Percentiles rank a stretch among this genome's conserved stretches.
phyloP scores from a whole-genome alignment of 139 green algal genomes.

The Tetraselmis chui region DNA sequence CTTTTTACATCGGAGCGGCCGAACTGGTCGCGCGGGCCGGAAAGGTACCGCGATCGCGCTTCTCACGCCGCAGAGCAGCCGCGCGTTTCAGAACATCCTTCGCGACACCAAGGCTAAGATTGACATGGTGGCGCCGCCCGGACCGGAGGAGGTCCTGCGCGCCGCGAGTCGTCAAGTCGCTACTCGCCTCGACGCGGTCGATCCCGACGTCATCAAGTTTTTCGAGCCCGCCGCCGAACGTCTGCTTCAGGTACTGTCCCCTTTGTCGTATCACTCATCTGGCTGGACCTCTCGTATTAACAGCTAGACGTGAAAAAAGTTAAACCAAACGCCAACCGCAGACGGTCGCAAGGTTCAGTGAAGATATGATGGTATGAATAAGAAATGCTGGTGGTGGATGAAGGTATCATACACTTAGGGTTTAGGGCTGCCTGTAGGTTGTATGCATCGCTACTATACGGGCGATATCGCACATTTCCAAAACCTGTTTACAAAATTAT shows the following conservation, averaged over 20 bases:
- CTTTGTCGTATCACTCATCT: too few relatives aligned
- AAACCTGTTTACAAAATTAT: too few relatives aligned
- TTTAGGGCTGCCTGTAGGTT: too few relatives aligned
- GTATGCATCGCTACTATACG: too few relatives aligned
- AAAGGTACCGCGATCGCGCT: constrained; percentile 78
- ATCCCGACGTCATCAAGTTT: constrained; percentile 65
- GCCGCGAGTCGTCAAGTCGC: constrained; percentile 53
- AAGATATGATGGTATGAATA: too few relatives aligned
- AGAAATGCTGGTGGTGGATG: too few relatives aligned
- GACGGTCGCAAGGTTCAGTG: too few relatives aligned
- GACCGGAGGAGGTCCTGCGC: constrained; percentile 49
- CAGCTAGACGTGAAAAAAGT: too few relatives aligned
- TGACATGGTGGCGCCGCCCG: constrained; percentile 39
- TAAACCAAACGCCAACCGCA: too few relatives aligned
- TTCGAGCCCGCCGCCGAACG: constrained; percentile 72
- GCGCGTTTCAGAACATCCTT: constrained; percentile 57
- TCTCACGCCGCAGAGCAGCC: constrained; percentile 56
- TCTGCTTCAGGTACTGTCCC: constrained; percentile 63
- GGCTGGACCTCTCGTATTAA: too few relatives aligned
- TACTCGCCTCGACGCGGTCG: constrained; percentile 60
- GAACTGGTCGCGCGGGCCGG: constrained; percentile 65
- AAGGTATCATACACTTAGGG: too few relatives aligned
- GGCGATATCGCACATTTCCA: too few relatives aligned
- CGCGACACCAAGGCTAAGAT: constrained; percentile 41
- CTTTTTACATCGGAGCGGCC: constrained; percentile 55